Base-by-base conservation (phyloP, 2,329 filamentous ascomycete genomes). In the Colletotrichum coccodes region DNA sequence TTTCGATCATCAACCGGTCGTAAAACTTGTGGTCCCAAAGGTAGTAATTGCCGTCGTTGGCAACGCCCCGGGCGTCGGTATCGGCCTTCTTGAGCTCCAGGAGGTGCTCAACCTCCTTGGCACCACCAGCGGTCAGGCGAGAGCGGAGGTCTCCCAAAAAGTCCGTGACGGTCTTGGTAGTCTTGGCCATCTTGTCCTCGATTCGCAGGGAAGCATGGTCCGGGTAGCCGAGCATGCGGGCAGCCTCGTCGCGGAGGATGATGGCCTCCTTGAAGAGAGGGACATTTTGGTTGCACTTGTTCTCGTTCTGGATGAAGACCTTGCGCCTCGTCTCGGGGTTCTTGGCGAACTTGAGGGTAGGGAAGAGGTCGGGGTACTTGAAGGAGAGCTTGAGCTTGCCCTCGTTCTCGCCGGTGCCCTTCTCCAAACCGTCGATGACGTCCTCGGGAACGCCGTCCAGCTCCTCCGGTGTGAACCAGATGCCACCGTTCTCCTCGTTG, bases 11-110 rank as follows among this genome's bases (percentile, higher is more conserved):
- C 76, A 95, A 83, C 7, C 92, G 90, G 73, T 94, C 91, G 79
- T 95, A 96, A 81, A 90, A 96, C 47, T 92, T 86, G 76, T 92
- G 87, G 73, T 96, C 93, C 93, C 94, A 96, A 46, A 95, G 87
- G 79, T 93, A 95, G 79, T 95, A 94, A 73, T 90, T 89, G 56
- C 87, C 89, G 73, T 93, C 91, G 61, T 87, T 86, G 3, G 84
- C 80, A 8, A 90, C 73, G 9, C 87, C 87, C 30, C 90, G 86
- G 23, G 86, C 83, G 73, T 89, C 85, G 61, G 88, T 84, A 72
- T 94, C 91, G 62, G 86, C 84, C 81, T 92, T 90, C 86, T 96
- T 96, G 73, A 95, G 84, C 71, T 89, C 86, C 70, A 91, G 85
- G n/a, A 97, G 83, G 74, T 91, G 89, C 50, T 87, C 83, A 47